Evolutionary conservation across 2,329 filamentous ascomycete genomes (phyloP), one percentile per base, ranked within the genome.

Genomic region (Pezicula radicicola): DNA sequence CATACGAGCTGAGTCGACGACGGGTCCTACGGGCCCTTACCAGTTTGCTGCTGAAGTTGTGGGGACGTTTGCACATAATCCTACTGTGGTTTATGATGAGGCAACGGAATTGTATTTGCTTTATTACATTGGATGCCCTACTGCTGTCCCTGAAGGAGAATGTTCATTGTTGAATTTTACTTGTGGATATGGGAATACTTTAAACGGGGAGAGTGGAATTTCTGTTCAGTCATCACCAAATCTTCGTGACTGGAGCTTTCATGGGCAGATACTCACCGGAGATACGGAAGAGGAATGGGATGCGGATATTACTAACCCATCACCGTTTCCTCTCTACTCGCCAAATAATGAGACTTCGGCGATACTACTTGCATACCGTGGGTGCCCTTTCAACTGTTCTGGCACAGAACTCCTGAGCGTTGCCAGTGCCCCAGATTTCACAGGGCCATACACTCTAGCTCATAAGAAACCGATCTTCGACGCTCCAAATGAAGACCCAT

Each of bases 41-140:
- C 46, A 54, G 4, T 78, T 69, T 49, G 69, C 65, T 0, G 66
- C 73, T 15, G 67, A 69, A 5, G 60, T 79, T 0, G 67, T 69
- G 2, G 62, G 66, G 2, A 70, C 69, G 2, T 79, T 78, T 40
- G 69, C 68, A 1, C 76, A 78, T 51, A 79, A 78, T 33, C 72
- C 74, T 1, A 72, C 71, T 0, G 66, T 71, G 0, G 58, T 77
- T 0, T 78, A 70, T 57, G 76, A 72, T 30, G 70, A 69, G 0
- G 70, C 68, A 0, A 74, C 78, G n/a, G 36, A 66, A 2, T 66
- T 65, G 18, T 78, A 75, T 40, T 58, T 79, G 0, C 55, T 78
- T 1, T 76, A 76, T 53, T 66, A 68, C 19, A 79, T 77, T 37
- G 75, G 75, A 4, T 65, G 62, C 45, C 61, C 68, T 42, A 54